phyloP scores from a whole-genome alignment of 2,329 filamentous ascomycete species.

The Myrmaecium sp. region DNA sequence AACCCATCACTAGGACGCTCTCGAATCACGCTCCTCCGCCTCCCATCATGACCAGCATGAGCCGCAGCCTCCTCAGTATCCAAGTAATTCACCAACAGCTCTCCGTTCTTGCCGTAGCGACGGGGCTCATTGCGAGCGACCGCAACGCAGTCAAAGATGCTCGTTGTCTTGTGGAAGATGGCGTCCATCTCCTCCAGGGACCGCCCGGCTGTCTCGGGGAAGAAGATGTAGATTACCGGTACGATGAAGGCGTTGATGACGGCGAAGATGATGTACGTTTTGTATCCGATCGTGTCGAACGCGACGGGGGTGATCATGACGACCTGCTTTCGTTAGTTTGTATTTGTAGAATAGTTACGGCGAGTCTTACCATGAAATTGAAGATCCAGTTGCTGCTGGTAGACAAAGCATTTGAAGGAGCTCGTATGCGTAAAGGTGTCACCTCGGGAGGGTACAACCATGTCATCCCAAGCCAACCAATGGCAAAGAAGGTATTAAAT shows the following conservation, averaged over 20 bases:
- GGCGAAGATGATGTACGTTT: conserved; percentile 40
- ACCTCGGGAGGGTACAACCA: conserved; percentile 53
- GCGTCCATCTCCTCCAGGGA: conserved; percentile 51
- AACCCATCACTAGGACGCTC: no score
- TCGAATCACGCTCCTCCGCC: conserved; percentile 21
- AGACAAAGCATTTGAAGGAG: conserved; percentile 71
- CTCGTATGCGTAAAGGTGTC: conserved; percentile 75
- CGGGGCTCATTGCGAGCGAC: conserved; percentile 35
- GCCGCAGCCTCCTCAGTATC: conserved; percentile 16
- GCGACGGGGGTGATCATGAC: conserved; percentile 50
- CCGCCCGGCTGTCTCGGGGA: conserved; percentile 40
- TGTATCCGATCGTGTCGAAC: conserved; percentile 37
- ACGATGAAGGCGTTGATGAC: conserved; percentile 40
- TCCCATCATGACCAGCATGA: conserved; percentile 10
- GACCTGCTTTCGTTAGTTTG: no score
- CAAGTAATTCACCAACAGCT: conserved; percentile 36
- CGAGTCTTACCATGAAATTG: conserved; percentile 9
- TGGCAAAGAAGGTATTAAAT: conserved; percentile 84
- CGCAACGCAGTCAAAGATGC: conserved; percentile 31
- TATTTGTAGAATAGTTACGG: conserved; percentile 2
- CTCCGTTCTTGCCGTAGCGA: conserved; percentile 41
- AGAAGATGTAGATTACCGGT: conserved; percentile 43
- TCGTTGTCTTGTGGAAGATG: conserved; percentile 42
- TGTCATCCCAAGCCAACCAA: conserved; percentile 61
- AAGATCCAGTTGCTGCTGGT: conserved; percentile 83